Conservation (phyloP, 1,284 basidiomycete genomes). For the Malassezia brasiliensis region DNA sequence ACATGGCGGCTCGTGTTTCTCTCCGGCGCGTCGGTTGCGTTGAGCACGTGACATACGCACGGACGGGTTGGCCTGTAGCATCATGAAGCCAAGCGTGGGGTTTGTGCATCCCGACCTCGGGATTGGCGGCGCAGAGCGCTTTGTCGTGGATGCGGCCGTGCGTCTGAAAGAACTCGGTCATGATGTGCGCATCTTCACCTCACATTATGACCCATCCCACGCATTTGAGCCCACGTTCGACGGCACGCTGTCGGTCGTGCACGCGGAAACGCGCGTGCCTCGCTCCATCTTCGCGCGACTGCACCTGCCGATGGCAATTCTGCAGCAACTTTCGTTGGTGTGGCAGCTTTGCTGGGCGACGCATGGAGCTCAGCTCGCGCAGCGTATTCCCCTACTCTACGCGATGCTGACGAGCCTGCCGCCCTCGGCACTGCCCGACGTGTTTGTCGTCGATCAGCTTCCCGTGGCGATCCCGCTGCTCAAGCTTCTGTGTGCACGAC, state of each 20-base stretch:
- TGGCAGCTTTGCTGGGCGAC: constrained; percentile 36
- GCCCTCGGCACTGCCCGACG: constrained; percentile 55
- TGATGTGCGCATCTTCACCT: constrained; percentile 83
- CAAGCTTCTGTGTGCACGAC: constrained; percentile 58
- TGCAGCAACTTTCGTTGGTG: constrained; percentile 70
- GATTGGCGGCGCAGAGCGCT: constrained; percentile 90
- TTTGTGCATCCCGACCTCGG: constrained; percentile 93
- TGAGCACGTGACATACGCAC: not conserved
- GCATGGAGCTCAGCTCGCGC: constrained; percentile 42
- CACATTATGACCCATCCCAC: constrained; percentile 67
- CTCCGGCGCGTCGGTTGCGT: not conserved
- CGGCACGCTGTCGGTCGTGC: constrained; percentile 68
- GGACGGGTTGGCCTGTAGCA: not conserved
- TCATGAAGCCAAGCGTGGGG: constrained; percentile 54
- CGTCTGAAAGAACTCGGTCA: constrained; percentile 76
- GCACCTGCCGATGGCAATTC: constrained; percentile 79
- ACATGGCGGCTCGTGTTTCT: not conserved
- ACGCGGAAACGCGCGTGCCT: constrained; percentile 66
- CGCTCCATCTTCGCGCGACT: constrained; percentile 66
- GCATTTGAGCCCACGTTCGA: constrained; percentile 43
- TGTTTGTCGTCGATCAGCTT: constrained; percentile 90
- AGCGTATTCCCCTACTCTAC: constrained; percentile 36
- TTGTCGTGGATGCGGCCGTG: constrained; percentile 90
- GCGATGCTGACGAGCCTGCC: constrained; percentile 23
- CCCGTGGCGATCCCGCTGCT: constrained; percentile 81